These are phyloP conservation scores for Linnemannia schmuckeri DNA, from an alignment of 192 early-diverging fungal genomes.

Conservation along the genomic window DNA sequence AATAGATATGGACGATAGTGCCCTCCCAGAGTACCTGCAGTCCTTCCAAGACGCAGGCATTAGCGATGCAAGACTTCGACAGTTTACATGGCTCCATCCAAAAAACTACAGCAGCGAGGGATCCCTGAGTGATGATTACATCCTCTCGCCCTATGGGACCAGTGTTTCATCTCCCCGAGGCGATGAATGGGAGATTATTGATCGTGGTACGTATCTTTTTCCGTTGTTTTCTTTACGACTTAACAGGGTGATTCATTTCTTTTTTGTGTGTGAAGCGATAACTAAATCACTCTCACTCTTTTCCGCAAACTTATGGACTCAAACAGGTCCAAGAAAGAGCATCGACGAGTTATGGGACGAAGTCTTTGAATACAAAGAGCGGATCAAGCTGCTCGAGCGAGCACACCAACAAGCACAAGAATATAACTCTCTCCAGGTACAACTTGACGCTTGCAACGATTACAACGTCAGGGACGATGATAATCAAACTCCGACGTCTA, in stretches of 20 bases:
- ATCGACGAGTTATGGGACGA: constrained; percentile 49
- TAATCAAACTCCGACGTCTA: constrained; percentile 3
- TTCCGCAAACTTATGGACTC: not conserved
- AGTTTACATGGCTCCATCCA: constrained; percentile 46
- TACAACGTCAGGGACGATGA: not conserved
- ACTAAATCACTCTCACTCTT: not conserved
- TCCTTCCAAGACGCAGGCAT: constrained; percentile 38
- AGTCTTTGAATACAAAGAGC: constrained; percentile 48
- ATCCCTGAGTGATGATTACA: constrained; percentile 36
- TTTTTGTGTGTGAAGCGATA: not conserved
- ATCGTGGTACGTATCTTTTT: constrained; percentile 8
- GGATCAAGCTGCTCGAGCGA: constrained; percentile 34
- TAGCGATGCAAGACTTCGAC: constrained; percentile 29
- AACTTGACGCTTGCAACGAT: constrained; percentile 1
- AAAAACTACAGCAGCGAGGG: constrained; percentile 37
- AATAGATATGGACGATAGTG: not conserved
- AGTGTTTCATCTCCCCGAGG: constrained; percentile 49
- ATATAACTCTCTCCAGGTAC: not conserved
- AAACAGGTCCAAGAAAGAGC: constrained; percentile 41
- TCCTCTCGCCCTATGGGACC: constrained; percentile 40
- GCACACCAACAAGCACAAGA: constrained; percentile 26
- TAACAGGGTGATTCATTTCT: not conserved
- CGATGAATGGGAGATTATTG: constrained; percentile 51
- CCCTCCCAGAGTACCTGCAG: constrained; percentile 28
- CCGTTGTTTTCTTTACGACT: not conserved